Evolutionary conservation across 345 rosid genomes (phyloP).

Genomic region (Pseudoturritis turrita): DNA sequence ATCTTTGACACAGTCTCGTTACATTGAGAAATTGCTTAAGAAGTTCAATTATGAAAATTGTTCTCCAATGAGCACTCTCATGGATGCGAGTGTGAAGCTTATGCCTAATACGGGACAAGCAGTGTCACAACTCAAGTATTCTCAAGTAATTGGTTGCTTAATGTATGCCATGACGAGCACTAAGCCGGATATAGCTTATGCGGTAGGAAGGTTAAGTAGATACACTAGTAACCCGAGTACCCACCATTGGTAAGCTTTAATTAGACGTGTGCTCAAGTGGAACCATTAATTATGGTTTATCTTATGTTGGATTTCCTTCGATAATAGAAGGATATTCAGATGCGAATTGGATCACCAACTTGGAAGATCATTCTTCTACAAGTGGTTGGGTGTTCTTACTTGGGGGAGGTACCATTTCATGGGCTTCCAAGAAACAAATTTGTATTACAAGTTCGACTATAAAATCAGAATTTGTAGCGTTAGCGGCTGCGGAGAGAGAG

Average conservation of each 20-base stretch:
- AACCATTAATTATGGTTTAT: neutral
- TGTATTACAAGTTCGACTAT: neutral
- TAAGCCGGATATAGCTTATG: neutral
- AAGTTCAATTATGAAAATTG: neutral
- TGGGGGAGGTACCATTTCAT: neutral
- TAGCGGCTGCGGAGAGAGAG: neutral
- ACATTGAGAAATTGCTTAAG: neutral
- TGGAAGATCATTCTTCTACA: neutral
- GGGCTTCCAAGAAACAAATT: neutral
- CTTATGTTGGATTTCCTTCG: neutral
- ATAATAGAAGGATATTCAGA: neutral
- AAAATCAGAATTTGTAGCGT: neutral
- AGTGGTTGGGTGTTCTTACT: slow-evolving; percentile 6
- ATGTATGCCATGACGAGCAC: neutral
- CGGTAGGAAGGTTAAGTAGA: neutral
- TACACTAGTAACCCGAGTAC: neutral
- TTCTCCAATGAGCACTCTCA: neutral
- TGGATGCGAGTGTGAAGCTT: neutral
- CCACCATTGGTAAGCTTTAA: neutral
- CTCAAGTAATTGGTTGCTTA: neutral
- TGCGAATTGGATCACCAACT: slow-evolving; percentile 2
- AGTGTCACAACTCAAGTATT: neutral
- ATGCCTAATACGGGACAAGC: neutral
- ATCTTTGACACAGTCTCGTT: neutral
- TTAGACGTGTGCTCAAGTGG: neutral